Evolutionary conservation across 768 basidiomycete genomes (phyloP).

Genomic region (Termitomyces sp.): DNA sequence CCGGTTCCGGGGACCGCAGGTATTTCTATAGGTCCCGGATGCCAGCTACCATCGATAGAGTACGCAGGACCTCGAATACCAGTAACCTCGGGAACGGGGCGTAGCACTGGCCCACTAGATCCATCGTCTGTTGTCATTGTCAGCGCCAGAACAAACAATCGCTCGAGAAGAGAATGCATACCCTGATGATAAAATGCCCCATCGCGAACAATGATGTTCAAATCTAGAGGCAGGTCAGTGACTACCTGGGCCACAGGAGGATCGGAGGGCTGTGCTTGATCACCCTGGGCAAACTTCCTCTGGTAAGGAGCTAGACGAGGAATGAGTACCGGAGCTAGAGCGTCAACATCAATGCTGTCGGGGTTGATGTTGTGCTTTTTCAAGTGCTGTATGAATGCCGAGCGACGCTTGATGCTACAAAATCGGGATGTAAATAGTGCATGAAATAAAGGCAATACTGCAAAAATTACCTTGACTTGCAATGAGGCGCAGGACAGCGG

Average conservation of each 20-base stretch:
- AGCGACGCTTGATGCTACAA: constrained; percentile 62
- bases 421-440: background rate
- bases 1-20: constrained; percentile 4
- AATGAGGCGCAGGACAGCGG: constrained; percentile 41
- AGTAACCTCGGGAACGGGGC: background rate
- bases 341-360: constrained; percentile 26
- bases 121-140: background rate
- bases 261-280: background rate
- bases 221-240: background rate
- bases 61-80: background rate
- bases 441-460: background rate
- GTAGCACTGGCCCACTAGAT: background rate
- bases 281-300: background rate
- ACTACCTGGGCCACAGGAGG: background rate
- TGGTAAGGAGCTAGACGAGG: constrained; percentile 8
- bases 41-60: background rate
- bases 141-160: background rate
- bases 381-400: constrained; percentile 54
- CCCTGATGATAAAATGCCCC: background rate
- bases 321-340: constrained; percentile 24
- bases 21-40: background rate
- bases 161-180: background rate
- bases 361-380: constrained; percentile 42
- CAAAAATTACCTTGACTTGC: constrained; percentile 41
- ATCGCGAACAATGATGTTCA: background rate